These are phyloP conservation scores for Ceratocystis huliohia DNA, from an alignment of 2,329 filamentous ascomycete species.

Conservation along the genomic window DNA sequence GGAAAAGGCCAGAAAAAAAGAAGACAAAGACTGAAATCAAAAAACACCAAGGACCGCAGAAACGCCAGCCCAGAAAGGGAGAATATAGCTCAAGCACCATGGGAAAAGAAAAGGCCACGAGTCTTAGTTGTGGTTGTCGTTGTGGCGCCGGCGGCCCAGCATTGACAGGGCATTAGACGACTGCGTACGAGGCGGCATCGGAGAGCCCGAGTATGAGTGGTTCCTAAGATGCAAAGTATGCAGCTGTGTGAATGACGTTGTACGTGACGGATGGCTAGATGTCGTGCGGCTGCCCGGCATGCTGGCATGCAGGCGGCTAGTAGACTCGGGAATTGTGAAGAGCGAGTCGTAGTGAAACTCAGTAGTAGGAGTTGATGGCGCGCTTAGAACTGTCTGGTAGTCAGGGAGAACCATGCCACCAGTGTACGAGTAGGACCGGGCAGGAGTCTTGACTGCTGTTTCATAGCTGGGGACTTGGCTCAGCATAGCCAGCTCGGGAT, in stretches of 20 bases:
- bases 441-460: constrained; percentile 56
- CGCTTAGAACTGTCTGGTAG: constrained; percentile 48
- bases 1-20: not conserved
- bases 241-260: constrained; percentile 19
- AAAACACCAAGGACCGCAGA: not conserved
- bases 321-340: constrained; percentile 18
- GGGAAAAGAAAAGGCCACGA: not conserved
- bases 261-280: constrained; percentile 20
- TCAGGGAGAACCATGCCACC: constrained; percentile 47
- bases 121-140: not conserved
- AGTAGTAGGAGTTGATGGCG: constrained; percentile 18
- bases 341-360: constrained; percentile 18
- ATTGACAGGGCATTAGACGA: constrained; percentile 19
- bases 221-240: constrained; percentile 19
- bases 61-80: not conserved
- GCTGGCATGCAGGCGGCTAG: constrained; percentile 16
- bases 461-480: constrained; percentile 66
- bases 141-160: constrained; percentile 17
- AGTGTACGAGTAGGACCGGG: constrained; percentile 39
- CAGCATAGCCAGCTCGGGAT: constrained; percentile 49
- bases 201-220: constrained; percentile 21
- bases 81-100: not conserved
- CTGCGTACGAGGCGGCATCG: constrained; percentile 20
- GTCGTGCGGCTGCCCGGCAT: constrained; percentile 20
- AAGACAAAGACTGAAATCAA: not conserved